Evolutionary conservation across 2,329 filamentous ascomycete genomes (phyloP).

Genomic region (Zasmidium citrigriseum): DNA sequence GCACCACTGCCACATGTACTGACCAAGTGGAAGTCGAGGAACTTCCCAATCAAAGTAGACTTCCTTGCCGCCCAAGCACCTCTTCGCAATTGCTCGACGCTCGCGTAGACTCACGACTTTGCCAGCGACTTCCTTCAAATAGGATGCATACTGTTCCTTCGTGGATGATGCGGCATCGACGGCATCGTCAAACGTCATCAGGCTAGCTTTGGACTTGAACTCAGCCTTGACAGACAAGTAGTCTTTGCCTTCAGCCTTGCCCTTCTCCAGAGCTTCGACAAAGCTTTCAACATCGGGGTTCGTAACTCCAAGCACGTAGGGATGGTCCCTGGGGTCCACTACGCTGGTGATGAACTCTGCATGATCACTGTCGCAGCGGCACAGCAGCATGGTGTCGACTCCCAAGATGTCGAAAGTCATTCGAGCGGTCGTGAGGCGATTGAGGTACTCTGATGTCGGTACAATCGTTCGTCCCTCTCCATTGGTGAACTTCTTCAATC

Average conservation of each 20-base stretch:
- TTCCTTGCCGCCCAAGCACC: slow-evolving; percentile 2
- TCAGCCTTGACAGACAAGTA: slow-evolving; percentile 11
- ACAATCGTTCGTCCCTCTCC: slow-evolving; percentile 13
- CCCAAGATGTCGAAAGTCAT: slow-evolving; percentile 15
- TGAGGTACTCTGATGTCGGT: slow-evolving; percentile 12
- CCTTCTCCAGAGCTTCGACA: slow-evolving; percentile 7
- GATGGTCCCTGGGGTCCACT: slow-evolving; percentile 12
- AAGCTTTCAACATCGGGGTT: slow-evolving; percentile 9
- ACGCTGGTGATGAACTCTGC: slow-evolving; percentile 16
- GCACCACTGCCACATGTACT: slow-evolving; percentile 16
- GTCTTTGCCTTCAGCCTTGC: slow-evolving; percentile 8
- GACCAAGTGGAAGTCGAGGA: slow-evolving; percentile 7
- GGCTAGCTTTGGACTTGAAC: slow-evolving; percentile 9
- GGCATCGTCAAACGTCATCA: slow-evolving; percentile 12
- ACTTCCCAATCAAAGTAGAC: slow-evolving; percentile 13
- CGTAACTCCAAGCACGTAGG: slow-evolving; percentile 11
- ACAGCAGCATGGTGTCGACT: slow-evolving; percentile 12
- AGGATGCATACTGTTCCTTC: slow-evolving; percentile 2
- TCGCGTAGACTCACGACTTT: slow-evolving; percentile 8
- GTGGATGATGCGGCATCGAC: background rate
- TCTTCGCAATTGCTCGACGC: slow-evolving; percentile 4
- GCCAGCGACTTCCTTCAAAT: slow-evolving; percentile 2
- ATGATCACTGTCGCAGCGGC: slow-evolving; percentile 16
- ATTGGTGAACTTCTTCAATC: slow-evolving; percentile 12
- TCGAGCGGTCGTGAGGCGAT: slow-evolving; percentile 9